These are phyloP conservation scores for Phytophthora tentaculata DNA, from an alignment of 352 stramenopile species.

Conservation along the genomic window DNA sequence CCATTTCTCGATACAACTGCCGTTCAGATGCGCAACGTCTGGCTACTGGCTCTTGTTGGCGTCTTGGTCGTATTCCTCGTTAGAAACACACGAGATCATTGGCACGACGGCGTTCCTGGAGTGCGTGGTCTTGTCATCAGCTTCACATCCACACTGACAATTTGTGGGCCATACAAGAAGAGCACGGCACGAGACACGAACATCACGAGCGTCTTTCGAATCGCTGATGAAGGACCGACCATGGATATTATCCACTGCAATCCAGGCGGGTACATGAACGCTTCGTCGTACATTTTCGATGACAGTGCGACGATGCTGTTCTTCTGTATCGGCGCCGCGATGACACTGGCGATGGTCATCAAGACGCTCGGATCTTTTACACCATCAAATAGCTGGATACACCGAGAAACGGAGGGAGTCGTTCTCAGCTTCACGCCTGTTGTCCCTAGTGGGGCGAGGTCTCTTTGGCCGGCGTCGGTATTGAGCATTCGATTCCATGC, in stretches of 20 bases:
- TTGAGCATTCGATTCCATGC: slow-evolving; percentile 22
- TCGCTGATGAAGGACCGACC: slow-evolving; percentile 8
- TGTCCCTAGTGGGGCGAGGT: slow-evolving; percentile 9
- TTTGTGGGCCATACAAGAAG: slow-evolving; percentile 40
- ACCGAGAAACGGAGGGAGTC: slow-evolving; percentile 7
- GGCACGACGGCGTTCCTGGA: slow-evolving; percentile 29
- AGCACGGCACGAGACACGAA: slow-evolving; percentile 14
- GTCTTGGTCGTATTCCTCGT: slow-evolving; percentile 29
- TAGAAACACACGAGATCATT: slow-evolving; percentile 10
- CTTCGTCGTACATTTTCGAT: slow-evolving; percentile 25
- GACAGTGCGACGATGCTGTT: slow-evolving; percentile 23
- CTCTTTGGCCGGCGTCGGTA: slow-evolving; percentile 18
- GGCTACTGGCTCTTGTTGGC: slow-evolving; percentile 45
- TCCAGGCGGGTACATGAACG: slow-evolving; percentile 18
- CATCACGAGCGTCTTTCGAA: slow-evolving; percentile 23
- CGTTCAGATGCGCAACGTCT: slow-evolving; percentile 56
- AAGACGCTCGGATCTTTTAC: slow-evolving; percentile 18
- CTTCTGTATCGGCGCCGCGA: slow-evolving; percentile 18
- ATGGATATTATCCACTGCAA: slow-evolving; percentile 26
- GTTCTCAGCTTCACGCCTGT: slow-evolving; percentile 20
- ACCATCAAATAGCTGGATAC: slow-evolving; percentile 9
- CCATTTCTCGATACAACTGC: slow-evolving; percentile 37
- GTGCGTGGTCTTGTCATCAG: slow-evolving; percentile 43
- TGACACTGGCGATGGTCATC: neutral
- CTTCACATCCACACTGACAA: slow-evolving; percentile 40